Percentiles rank a stretch among this genome's conserved stretches.
Conservation (phyloP, 805 yeast genomes). For the Starmerella davenportii region DNA sequence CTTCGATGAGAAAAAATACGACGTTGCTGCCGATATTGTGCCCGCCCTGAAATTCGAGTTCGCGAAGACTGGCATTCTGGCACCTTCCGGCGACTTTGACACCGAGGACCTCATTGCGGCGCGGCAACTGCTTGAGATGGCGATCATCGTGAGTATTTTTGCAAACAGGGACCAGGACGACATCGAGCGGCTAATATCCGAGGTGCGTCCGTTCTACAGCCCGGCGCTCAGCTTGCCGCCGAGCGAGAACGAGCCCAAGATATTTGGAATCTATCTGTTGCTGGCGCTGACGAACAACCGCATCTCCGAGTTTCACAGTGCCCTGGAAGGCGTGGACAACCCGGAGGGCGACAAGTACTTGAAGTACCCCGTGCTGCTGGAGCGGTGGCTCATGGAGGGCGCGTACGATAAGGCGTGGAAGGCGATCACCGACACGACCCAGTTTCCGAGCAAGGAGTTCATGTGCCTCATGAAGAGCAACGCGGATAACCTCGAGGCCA, state of each 20-base stretch:
- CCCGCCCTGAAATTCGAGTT: conserved; percentile 63
- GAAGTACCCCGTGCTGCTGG: conserved; percentile 73
- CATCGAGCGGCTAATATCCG: conserved; percentile 58
- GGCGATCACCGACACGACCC: conserved; percentile 38
- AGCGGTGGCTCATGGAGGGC: conserved; percentile 91
- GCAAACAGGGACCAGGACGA: conserved; percentile 34
- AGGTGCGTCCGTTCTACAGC: conserved; percentile 61
- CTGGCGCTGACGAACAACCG: conserved; percentile 66
- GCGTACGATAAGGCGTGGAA: conserved; percentile 84
- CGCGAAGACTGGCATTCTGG: conserved; percentile 56
- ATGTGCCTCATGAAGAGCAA: conserved; percentile 51
- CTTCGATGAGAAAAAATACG: conserved; percentile 45
- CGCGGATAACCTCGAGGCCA: conserved; percentile 32
- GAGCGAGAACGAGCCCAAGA: conserved; percentile 49
- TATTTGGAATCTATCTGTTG: conserved; percentile 59
- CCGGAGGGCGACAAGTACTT: conserved; percentile 54
- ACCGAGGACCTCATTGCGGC: conserved; percentile 52
- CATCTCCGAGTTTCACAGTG: conserved; percentile 77
- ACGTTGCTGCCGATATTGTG: conserved; percentile 40
- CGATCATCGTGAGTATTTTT: conserved; percentile 64
- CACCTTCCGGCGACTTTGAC: conserved; percentile 35
- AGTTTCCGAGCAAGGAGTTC: conserved; percentile 49
- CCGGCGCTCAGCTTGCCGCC: conserved; percentile 24
- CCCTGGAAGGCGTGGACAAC: conserved; percentile 51
- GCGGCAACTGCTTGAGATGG: conserved; percentile 70